Base-by-base conservation (phyloP, 2,329 filamentous ascomycete species). In the Nigrograna mackinnonii region DNA sequence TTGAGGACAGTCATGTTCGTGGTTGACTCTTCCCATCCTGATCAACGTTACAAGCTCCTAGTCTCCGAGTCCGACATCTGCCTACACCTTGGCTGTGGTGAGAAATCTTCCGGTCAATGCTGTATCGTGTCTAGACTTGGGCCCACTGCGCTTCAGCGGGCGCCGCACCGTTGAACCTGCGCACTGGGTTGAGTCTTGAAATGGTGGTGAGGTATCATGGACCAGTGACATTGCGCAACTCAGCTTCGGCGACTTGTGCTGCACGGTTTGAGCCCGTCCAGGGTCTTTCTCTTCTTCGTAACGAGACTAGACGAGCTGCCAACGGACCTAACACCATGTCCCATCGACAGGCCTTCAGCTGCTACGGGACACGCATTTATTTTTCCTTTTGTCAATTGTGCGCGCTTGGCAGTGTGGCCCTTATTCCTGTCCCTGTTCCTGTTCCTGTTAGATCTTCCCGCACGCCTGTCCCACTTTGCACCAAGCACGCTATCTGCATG, bases 321-420 rank as follows among this genome's bases (percentile, higher is more conserved):
- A n/a, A n/a, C n/a, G n/a, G n/a, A n/a, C n/a, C n/a, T n/a, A 24
- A 22, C 33, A 9, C 14, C 16, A 4, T 13, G 6, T n/a, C 7
- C 18, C 20, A 18, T 13, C 13, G 14, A 17, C 35, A 24, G 19
- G 13, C 24, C 16, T 26, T 39, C 41, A 44, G 41, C 41, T 30
- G 41, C 18, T 19, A 18, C 39, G 41, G n/a, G 17, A 5, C 30
- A 16, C 35, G 24, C 24, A 11, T 28, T 11, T 28, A 12, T 11
- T 11, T 11, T 28, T 11, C 24, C 6, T 52, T 43, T 26, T 41
- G 45, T 42, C 37, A 35, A 41, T 14, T 22, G 35, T 18, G 44
- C 44, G 43, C 24, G 28, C 41, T 22, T 17, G 55, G 53, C 16
- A 51, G 55, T 50, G 58, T 43, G 52, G 47, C 57, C 55, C 54